Evolutionary conservation across 805 yeast genomes (phyloP), one percentile per base, ranked within the genome.

Genomic region (Candida easanensis): DNA sequence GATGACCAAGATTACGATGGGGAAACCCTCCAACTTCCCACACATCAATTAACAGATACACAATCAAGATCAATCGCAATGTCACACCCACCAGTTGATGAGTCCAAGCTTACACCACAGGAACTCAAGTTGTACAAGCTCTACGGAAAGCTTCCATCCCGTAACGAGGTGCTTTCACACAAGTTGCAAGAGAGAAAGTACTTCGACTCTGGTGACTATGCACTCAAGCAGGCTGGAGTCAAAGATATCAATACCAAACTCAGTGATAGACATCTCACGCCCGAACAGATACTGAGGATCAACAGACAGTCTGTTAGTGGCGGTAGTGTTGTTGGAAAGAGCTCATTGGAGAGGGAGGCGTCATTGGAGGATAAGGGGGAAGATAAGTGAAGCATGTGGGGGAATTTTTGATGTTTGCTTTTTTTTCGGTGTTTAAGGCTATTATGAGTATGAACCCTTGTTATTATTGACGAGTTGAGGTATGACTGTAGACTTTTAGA

Each of bases 201-300:
- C 64, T 90, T 89, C 58, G 97, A 89, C 60, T 84, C 95, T 49
- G 97, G 97, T 9, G 97, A 89, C 65, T 89, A 89, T 63, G 96
- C 96, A 10, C 76, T 89, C 75, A 85, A 80, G 53, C 82, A 73
- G 61, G 86, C 81, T 2, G 88, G 88, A 7, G 69, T 70, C 11
- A 52, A 53, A 22, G 55, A 48, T 23, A 46, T 50, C 33, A 46
- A 51, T 17, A 41, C 41, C 14, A 51, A 44, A n/a, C 36, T 57
- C 20, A 50, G 56, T 20, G 48, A 54, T 37, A 49, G 47, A 33
- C 58, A 53, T 18, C 31, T 52, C 22, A 50, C 52, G 17, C 53
- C 58, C 26, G 83, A 78, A 51, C 71, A 74, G 58, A 80, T 80
- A 38, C 75, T 77, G 45, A 74, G 80, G 55, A 77, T 80, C 48